These are phyloP conservation scores for Phytophthora syringae DNA, from an alignment of 352 stramenopile genomes.

Conservation along the genomic window DNA sequence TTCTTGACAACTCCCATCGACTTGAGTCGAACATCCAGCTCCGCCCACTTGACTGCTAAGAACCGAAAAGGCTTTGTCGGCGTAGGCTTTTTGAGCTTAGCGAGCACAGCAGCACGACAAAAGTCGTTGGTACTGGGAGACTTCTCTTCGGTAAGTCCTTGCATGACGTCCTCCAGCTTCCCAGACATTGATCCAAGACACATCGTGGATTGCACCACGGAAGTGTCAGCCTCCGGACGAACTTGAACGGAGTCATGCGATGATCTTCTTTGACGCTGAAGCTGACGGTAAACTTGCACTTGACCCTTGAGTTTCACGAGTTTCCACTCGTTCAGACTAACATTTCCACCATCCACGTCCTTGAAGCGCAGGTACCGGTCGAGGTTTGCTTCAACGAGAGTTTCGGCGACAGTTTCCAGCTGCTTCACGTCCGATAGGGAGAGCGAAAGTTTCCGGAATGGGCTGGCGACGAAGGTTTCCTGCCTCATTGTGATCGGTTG, in stretches of 20 bases:
- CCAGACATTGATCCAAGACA: slow-evolving; percentile 32
- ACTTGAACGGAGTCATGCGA: slow-evolving; percentile 7
- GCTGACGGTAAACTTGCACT: slow-evolving; percentile 27
- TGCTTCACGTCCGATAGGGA: slow-evolving; percentile 17
- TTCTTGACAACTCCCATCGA: slow-evolving; percentile 36
- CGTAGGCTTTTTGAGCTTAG: slow-evolving; percentile 42
- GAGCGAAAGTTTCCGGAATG: slow-evolving; percentile 35
- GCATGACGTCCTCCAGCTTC: slow-evolving; percentile 45
- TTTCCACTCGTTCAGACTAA: slow-evolving; percentile 32
- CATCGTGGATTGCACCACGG: slow-evolving; percentile 15
- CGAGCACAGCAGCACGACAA: slow-evolving; percentile 39
- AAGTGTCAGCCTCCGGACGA: background rate
- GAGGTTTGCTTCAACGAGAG: slow-evolving; percentile 34
- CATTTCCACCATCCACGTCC: slow-evolving; percentile 9
- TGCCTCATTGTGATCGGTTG: slow-evolving; percentile 7
- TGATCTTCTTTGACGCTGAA: slow-evolving; percentile 16
- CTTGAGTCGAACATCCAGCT: slow-evolving; percentile 35
- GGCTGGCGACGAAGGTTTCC: slow-evolving; percentile 12
- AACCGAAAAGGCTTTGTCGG: slow-evolving; percentile 40
- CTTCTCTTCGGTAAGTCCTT: slow-evolving; percentile 13
- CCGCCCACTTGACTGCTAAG: slow-evolving; percentile 39
- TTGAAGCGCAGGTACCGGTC: slow-evolving; percentile 38
- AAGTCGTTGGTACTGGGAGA: slow-evolving; percentile 38
- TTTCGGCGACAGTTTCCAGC: slow-evolving; percentile 27
- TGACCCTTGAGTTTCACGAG: slow-evolving; percentile 20